Base-by-base conservation (phyloP, 179 eudicot species). In the Amaranthus tricolor region DNA sequence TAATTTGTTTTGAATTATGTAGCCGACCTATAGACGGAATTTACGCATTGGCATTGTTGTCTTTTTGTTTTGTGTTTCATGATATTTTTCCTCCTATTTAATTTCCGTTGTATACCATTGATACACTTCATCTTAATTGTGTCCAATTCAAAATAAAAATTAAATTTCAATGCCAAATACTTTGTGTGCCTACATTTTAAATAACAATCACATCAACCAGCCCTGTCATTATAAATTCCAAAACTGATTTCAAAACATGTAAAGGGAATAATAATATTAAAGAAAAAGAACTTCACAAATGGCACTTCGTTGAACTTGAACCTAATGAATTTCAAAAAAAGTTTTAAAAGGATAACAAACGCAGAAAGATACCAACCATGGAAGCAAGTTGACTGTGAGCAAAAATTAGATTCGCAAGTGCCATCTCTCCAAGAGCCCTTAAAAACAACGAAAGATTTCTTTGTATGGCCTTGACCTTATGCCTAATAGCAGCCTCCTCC, bases 311-410 rank as follows among this genome's bases (percentile, higher is more conserved):
- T n/a, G n/a, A n/a, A n/a, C n/a, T n/a, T 11, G 62, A 8, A 10
- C 47, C 58, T 12, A 1, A 15, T 43, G 24, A 14, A 10, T 50
- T 14, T 45, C 16, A 4, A 13, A 15, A 68, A 58, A 5, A 68
- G 7, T 50, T 11, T n/a, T 6, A 68, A 9, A 68, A 52, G 47
- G 13, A 19, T 49, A 10, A 66, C 68, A 48, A 21, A 65, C 63
- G 76, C 17, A 68, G 44, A 9, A 57, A 73, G 77, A 75, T 58
- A 89, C 86, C 68, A 64, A 96, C 99, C 97, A 92, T 86, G 74
- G 99, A 86, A 68, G 91, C 87, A 74, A 96, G 96, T 74, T 91
- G 90, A 85, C 99, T 96, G 77, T 96, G 99, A 1, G 99, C 82
- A 78, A 91, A 96, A 66, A 96, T 80, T 82, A 96, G 97, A 88